These are phyloP conservation scores for Hymenoscyphus fructigenus DNA, from an alignment of 2,329 filamentous ascomycete species.

Conservation along the genomic window DNA sequence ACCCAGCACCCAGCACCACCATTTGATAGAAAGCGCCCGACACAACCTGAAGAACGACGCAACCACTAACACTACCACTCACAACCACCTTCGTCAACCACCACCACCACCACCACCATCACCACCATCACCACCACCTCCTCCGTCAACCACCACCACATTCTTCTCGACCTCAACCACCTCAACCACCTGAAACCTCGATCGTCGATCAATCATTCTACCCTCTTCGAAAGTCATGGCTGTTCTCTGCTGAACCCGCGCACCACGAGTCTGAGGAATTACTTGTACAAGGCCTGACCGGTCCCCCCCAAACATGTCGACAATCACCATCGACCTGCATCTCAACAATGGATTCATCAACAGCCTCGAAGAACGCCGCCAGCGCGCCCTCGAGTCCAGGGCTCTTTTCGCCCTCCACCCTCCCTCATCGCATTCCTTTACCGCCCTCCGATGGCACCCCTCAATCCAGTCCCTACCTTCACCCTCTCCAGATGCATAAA, in stretches of 20 bases:
- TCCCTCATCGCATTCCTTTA: constrained; percentile 28
- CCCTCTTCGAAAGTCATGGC: constrained; percentile 5
- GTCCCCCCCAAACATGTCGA: constrained; percentile 25
- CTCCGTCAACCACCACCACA: neutral
- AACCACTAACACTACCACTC: neutral
- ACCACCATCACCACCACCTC: neutral
- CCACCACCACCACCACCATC: neutral
- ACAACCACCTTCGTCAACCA: neutral
- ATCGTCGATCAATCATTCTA: constrained; percentile 7
- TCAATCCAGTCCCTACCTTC: constrained; percentile 60
- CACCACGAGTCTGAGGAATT: neutral
- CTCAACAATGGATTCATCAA: constrained; percentile 36
- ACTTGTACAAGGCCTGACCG: constrained; percentile 31
- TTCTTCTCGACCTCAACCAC: constrained; percentile 8
- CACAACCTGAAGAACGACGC: neutral
- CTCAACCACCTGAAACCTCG: constrained; percentile 9
- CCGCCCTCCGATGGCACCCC: constrained; percentile 51
- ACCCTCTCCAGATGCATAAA: constrained; percentile 69
- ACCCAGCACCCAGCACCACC: neutral
- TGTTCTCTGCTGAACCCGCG: constrained; percentile 10
- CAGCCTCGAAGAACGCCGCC: constrained; percentile 38
- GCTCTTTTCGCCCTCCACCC: constrained; percentile 55
- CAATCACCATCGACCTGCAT: constrained; percentile 13
- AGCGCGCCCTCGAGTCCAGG: constrained; percentile 63
- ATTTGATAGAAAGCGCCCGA: neutral